Conservation (phyloP, 116 monocot genomes). For the Papilionanthe hybrid region DNA sequence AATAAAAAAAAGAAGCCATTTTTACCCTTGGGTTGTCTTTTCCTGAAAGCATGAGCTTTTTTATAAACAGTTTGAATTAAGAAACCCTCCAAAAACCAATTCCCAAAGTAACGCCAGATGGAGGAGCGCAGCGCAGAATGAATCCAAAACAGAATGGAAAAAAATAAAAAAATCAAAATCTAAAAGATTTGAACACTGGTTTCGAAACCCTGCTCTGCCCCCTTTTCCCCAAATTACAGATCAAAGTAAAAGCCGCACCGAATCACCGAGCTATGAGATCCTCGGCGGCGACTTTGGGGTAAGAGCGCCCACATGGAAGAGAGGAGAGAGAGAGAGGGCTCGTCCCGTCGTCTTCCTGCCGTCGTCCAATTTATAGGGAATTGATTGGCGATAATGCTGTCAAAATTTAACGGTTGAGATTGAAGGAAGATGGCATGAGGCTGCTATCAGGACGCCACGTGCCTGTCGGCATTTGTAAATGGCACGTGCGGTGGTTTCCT, state of each 20-base stretch:
- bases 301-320: not conserved
- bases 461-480: not conserved
- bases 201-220: not conserved
- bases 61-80: not conserved
- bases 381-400: not conserved
- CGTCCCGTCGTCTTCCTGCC: not conserved
- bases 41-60: not conserved
- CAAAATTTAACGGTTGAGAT: not conserved
- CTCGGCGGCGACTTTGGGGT: not conserved
- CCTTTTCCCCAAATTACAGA: not conserved
- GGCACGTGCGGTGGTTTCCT: not conserved
- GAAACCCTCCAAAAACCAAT: conserved; percentile 6
- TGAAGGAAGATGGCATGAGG: not conserved
- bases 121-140: not conserved
- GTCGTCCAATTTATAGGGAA: conserved; percentile 1
- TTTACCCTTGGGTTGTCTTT: not conserved
- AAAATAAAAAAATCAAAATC: not conserved
- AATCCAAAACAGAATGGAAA: not conserved
- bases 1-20: too few species aligned
- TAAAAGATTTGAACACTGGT: not conserved
- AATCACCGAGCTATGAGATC: not conserved
- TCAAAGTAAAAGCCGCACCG: not conserved
- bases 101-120: not conserved
- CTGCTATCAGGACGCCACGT: not conserved
- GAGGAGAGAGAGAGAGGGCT: not conserved